A percentile compares a stretch with the other conserved stretches of the same genome.
Conservation (phyloP, 106 monocot genomes). For the Platanthera guangdongensis region DNA sequence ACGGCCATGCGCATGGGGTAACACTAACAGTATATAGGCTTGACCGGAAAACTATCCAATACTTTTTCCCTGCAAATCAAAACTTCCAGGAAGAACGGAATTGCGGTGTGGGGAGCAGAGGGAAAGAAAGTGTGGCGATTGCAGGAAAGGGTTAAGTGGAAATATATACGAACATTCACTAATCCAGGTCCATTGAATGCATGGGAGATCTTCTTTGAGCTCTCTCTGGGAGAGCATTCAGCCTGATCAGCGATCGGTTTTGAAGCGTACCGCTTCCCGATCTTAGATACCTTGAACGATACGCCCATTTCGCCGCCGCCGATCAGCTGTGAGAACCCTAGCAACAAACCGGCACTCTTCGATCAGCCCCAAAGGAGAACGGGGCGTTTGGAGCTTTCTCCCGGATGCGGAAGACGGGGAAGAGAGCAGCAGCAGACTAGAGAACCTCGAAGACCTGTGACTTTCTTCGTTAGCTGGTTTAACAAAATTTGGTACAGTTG, state of each 20-base stretch:
- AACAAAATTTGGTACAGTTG: no score
- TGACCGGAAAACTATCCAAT: not conserved
- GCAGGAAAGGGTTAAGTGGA: not conserved
- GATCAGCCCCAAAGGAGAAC: not conserved
- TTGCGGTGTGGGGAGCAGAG: not conserved
- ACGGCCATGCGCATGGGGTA: not conserved
- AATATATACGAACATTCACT: not conserved
- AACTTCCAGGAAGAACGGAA: not conserved
- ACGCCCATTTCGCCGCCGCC: slow-evolving; percentile 27
- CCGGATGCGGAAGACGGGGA: not conserved
- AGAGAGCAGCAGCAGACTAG: not conserved
- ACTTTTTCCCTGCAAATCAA: not conserved
- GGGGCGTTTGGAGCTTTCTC: not conserved
- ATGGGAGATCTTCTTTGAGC: not conserved
- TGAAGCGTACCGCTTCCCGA: slow-evolving; percentile 34
- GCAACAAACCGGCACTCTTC: not conserved
- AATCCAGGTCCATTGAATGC: not conserved
- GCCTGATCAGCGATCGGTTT: slow-evolving; percentile 1
- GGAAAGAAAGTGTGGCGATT: not conserved
- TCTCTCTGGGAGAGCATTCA: slow-evolving; percentile 6
- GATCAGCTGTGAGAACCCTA: slow-evolving; percentile 5
- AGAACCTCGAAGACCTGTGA: not conserved
- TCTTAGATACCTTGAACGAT: slow-evolving; percentile 51
- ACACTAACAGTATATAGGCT: not conserved
- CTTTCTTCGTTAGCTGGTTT: no score